Evolutionary conservation across 1,284 basidiomycete genomes (phyloP), one percentile per base, ranked within the genome.

Genomic region (Hortiboletus rubellus): DNA sequence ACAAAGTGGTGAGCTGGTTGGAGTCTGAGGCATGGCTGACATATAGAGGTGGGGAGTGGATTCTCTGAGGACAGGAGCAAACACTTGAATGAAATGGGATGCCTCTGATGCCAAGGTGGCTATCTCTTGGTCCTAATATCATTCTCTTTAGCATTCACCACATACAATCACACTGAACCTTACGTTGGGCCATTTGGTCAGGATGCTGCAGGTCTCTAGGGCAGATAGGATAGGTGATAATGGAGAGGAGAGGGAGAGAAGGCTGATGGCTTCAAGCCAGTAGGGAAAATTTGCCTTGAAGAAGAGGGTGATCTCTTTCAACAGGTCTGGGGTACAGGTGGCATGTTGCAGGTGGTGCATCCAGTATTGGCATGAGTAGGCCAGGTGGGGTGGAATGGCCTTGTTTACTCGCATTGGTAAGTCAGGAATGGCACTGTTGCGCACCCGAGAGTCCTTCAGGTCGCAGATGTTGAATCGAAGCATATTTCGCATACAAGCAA

Each of bases 351-450:
- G 27, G 27, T 27, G 27, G 27, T 27, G 27, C 27, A 27, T 27
- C 27, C 27, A 27, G 34, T 49, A 60, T 42, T 37, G 58, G 30
- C 58, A 60, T 6, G 59, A 34, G 6, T 60, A 62, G 7, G 36
- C 44, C 2, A 61, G 43, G 3, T 59, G 43, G 3, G 52, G 43
- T 0, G 55, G 46, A 36, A 61, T 54, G 2, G 47, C 27, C 11
- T 38, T 27, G 15, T 30, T 46, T 3, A 60, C 36, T 4, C 15
- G 36, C 7, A 3, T 27, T 0, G 1, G 6, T 10, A 58, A 12
- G 5, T 43, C 33, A 1, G 41, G 37, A 1, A 61, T 5, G 3
- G 33, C 30, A 36, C 22, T 2, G 11, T 60, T 60, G 3, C 0
- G 18, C 2, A n/a, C 7, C 14, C 33, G 34, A 4, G 57, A 15